These are phyloP conservation scores for Saraca asoca DNA, from an alignment of 331 rosid species.

Conservation along the genomic window DNA sequence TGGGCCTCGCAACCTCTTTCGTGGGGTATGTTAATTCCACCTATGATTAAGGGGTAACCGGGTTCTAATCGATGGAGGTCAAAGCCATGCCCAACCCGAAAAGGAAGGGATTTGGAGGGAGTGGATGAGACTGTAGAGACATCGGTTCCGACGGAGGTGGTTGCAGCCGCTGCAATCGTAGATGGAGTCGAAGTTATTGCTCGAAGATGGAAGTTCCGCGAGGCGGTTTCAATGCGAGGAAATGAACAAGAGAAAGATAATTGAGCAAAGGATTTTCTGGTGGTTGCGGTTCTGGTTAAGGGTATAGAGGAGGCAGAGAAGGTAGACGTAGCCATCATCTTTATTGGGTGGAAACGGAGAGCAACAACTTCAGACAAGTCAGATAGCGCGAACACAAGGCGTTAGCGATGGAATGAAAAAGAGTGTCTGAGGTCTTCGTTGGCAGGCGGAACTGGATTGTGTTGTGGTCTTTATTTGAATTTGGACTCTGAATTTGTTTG, in stretches of 20 bases:
- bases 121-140: constrained; percentile 38
- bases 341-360: background rate
- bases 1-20: constrained; percentile 98
- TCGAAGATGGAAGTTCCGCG: constrained; percentile 19
- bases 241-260: constrained; percentile 30
- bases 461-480: no score
- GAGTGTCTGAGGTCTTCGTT: no score
- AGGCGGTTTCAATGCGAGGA: constrained; percentile 18
- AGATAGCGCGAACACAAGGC: background rate
- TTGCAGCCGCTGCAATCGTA: constrained; percentile 29
- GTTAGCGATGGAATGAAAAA: no score
- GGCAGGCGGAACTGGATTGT: no score
- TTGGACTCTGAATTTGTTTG: no score
- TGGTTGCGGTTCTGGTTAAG: constrained; percentile 19
- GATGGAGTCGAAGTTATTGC: background rate
- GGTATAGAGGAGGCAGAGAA: constrained; percentile 28
- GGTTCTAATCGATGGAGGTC: constrained; percentile 94
- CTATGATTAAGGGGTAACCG: constrained; percentile 90
- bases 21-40: constrained; percentile 88
- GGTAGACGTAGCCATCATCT: constrained; percentile 43
- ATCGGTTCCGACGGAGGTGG: constrained; percentile 32
- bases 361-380: background rate
- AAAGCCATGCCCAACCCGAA: constrained; percentile 91
- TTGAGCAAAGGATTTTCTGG: constrained; percentile 9
- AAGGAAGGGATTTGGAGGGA: constrained; percentile 69